Evolutionary conservation across 257 asterid genomes (phyloP).

Genomic region (Rubia yunnanensis): DNA sequence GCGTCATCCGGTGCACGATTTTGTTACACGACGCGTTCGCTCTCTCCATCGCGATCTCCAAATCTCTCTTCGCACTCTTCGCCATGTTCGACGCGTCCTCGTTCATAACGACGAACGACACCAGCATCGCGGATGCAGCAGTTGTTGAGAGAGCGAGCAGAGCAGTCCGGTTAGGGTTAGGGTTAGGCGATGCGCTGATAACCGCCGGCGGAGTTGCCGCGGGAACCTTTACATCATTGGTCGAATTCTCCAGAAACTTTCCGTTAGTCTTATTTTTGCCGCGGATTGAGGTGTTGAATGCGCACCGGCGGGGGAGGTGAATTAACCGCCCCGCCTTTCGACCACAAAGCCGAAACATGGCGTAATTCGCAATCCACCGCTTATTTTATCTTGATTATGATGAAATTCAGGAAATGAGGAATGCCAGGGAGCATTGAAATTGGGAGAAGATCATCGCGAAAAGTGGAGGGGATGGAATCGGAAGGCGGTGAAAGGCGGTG

Average conservation of each 20-base stretch:
- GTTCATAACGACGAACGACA: slow-evolving; percentile 28
- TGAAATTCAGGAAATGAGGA: background rate
- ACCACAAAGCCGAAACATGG: slow-evolving; percentile 32
- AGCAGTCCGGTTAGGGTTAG: slow-evolving; percentile 21
- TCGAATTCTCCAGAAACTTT: slow-evolving; percentile 11
- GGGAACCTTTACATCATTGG: slow-evolving; percentile 19
- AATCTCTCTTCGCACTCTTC: slow-evolving; percentile 21
- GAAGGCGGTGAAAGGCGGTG: slow-evolving; percentile 10
- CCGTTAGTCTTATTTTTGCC: background rate
- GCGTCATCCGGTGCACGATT: slow-evolving; percentile 56
- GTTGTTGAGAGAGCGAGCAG: slow-evolving; percentile 47
- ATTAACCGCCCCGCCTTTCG: slow-evolving; percentile 25
- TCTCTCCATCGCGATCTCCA: slow-evolving; percentile 44
- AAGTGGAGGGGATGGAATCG: background rate
- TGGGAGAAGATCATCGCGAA: background rate
- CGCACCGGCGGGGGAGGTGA: slow-evolving; percentile 22
- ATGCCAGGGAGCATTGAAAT: background rate
- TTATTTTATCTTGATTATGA: background rate
- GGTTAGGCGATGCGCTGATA: slow-evolving; percentile 11
- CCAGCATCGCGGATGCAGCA: slow-evolving; percentile 28
- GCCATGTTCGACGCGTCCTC: slow-evolving; percentile 11
- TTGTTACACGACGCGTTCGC: slow-evolving; percentile 47
- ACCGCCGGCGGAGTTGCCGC: slow-evolving; percentile 3
- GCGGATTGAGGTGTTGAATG: slow-evolving; percentile 17
- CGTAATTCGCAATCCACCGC: background rate